phyloP scores from a whole-genome alignment of 805 yeast species.

The Myxozyma geophila region DNA sequence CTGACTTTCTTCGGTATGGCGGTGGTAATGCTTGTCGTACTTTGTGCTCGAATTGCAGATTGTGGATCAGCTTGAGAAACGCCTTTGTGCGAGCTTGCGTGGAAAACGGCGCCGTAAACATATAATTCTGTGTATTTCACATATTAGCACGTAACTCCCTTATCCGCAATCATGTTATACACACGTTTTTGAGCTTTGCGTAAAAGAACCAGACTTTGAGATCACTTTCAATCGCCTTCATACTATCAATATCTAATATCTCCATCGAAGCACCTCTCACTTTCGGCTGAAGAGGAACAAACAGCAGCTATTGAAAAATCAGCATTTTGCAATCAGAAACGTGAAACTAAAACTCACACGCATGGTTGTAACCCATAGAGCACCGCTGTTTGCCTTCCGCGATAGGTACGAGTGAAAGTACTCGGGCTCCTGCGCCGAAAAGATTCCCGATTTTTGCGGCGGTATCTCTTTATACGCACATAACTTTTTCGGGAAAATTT shows the following conservation, averaged over 20 bases:
- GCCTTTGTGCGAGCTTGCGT: constrained; percentile 38
- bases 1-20: constrained; percentile 38
- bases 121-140: constrained; percentile 5
- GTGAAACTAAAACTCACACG: constrained; percentile 15
- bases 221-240: constrained; percentile 34
- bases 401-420: constrained; percentile 30
- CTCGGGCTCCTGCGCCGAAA: constrained; percentile 27
- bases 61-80: constrained; percentile 41
- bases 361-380: constrained; percentile 34
- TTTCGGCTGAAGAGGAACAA: constrained; percentile 23
- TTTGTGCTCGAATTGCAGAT: constrained; percentile 44
- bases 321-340: not conserved
- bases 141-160: not conserved
- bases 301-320: constrained; percentile 15
- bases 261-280: constrained; percentile 29
- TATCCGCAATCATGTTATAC: not conserved
- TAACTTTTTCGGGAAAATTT: constrained; percentile 38
- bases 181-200: constrained; percentile 16
- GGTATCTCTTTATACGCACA: constrained; percentile 26
- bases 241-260: constrained; percentile 21
- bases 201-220: constrained; percentile 32
- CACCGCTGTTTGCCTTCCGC: constrained; percentile 24
- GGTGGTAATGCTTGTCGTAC: constrained; percentile 44
- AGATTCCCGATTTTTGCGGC: constrained; percentile 17
- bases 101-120: constrained; percentile 42